These are phyloP conservation scores for Ceratobasidium sp. DNA, from an alignment of 1,284 basidiomycete species.

Conservation along the genomic window DNA sequence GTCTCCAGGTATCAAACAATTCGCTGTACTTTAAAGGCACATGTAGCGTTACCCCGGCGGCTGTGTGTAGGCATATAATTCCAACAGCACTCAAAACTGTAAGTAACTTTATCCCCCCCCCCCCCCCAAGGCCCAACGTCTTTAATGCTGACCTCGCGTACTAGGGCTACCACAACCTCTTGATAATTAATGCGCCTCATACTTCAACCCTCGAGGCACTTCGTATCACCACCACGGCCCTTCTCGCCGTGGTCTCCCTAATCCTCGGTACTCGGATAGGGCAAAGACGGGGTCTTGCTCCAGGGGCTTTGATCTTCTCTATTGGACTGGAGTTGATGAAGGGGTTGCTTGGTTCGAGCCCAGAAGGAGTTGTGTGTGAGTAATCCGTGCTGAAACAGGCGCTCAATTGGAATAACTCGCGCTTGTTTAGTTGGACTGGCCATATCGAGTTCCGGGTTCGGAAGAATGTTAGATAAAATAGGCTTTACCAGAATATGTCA, in stretches of 20 bases:
- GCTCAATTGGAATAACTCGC: background rate
- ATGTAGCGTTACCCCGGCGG: background rate
- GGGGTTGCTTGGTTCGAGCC: background rate
- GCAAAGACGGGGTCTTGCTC: background rate
- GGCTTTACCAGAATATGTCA: too few species aligned
- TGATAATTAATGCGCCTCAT: background rate
- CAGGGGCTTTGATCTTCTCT: background rate
- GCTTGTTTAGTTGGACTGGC: conserved; percentile 14
- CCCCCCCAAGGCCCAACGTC: background rate
- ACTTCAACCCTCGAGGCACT: background rate
- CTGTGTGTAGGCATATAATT: conserved; percentile 13
- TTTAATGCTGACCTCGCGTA: background rate
- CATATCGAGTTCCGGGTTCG: background rate
- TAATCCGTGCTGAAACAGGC: background rate
- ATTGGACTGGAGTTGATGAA: background rate
- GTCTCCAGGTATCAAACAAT: background rate
- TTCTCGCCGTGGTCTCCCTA: background rate
- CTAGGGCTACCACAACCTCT: conserved; percentile 18
- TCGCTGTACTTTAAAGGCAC: background rate
- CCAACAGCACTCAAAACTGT: conserved; percentile 1
- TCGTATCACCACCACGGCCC: background rate
- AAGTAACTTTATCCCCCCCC: too few species aligned
- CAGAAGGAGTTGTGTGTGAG: background rate
- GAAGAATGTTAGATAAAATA: background rate
- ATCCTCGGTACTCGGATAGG: conserved; percentile 6